phyloP scores from a whole-genome alignment of 306 rosid genomes.

The Boehmeria nivea region DNA sequence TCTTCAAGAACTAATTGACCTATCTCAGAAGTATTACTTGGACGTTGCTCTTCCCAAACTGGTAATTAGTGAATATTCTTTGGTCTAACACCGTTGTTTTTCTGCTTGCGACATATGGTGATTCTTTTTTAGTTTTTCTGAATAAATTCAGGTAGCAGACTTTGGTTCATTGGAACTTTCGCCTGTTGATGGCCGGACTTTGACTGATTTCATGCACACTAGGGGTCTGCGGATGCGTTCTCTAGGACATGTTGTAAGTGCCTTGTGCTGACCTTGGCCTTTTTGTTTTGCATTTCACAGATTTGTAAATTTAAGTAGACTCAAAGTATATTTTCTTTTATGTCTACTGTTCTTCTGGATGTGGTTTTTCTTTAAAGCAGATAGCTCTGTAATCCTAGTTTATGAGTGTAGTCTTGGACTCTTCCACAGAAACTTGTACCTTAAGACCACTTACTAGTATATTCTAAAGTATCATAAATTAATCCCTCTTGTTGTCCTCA shows the following conservation, averaged over 20 bases:
- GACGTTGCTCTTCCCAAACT: conserved; percentile 98
- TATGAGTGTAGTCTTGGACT: no score
- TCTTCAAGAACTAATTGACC: conserved; percentile 63
- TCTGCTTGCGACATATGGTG: conserved; percentile 20
- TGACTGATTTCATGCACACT: conserved; percentile 98
- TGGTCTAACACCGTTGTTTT: conserved; percentile 23
- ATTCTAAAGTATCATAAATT: neutral
- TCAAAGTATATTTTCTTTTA: no score
- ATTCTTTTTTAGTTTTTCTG: conserved; percentile 27
- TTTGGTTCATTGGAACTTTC: conserved; percentile 97
- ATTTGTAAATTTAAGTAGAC: no score
- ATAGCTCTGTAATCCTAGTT: no score
- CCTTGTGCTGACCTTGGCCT: no score
- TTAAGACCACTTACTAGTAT: no score
- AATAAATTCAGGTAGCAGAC: conserved; percentile 83
- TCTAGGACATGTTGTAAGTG: conserved; percentile 91
- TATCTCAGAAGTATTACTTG: conserved; percentile 75
- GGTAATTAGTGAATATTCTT: conserved; percentile 49
- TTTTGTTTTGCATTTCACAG: no score
- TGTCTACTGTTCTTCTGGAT: no score
- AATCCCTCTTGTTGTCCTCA: neutral
- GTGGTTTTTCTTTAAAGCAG: no score
- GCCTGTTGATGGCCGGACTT: conserved; percentile 97
- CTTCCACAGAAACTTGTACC: no score
- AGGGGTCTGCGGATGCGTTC: conserved; percentile 95